Evolutionary conservation across 2,329 filamentous ascomycete species (phyloP).

Genomic region (Laburnicola sp.): DNA sequence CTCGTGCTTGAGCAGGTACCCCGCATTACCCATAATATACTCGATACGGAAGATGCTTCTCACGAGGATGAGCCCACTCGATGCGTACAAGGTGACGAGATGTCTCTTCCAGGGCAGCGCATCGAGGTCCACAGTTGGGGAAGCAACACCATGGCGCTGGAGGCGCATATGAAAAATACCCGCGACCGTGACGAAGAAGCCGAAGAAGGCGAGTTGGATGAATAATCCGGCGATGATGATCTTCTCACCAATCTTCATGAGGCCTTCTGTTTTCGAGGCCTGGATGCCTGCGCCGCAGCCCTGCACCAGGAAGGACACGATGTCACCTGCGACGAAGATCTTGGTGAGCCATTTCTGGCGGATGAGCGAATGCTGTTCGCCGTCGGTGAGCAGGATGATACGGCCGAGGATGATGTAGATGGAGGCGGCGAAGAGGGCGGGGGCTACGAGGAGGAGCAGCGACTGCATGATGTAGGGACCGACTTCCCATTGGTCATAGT

Average conservation of each 20-base stretch:
- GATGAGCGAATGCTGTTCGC: slow-evolving; percentile 50
- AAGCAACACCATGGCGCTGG: slow-evolving; percentile 2
- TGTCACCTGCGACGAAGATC: slow-evolving; percentile 57
- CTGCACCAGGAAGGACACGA: slow-evolving; percentile 56
- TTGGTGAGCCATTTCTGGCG: slow-evolving; percentile 52
- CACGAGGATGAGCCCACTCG: slow-evolving; percentile 53
- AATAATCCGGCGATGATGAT: slow-evolving; percentile 53
- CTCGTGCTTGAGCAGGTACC: slow-evolving; percentile 51
- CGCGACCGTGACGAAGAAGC: slow-evolving; percentile 47
- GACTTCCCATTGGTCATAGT: slow-evolving; percentile 33
- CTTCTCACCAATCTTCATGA: slow-evolving; percentile 42
- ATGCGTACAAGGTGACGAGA: slow-evolving; percentile 50
- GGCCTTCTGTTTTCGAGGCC: background rate
- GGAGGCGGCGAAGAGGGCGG: slow-evolving; percentile 52
- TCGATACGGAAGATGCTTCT: slow-evolving; percentile 55
- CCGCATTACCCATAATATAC: slow-evolving; percentile 51
- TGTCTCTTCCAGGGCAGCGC: slow-evolving; percentile 35
- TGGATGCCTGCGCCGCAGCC: slow-evolving; percentile 42
- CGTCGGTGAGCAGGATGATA: slow-evolving; percentile 48
- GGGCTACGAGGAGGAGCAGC: slow-evolving; percentile 48
- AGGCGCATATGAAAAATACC: slow-evolving; percentile 19
- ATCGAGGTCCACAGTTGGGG: background rate
- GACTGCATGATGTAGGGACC: slow-evolving; percentile 46
- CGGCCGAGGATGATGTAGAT: slow-evolving; percentile 54
- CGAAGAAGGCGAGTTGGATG: slow-evolving; percentile 54